Base-by-base conservation (phyloP, 75 land plant species). In the Selaginella moellendorffii region DNA sequence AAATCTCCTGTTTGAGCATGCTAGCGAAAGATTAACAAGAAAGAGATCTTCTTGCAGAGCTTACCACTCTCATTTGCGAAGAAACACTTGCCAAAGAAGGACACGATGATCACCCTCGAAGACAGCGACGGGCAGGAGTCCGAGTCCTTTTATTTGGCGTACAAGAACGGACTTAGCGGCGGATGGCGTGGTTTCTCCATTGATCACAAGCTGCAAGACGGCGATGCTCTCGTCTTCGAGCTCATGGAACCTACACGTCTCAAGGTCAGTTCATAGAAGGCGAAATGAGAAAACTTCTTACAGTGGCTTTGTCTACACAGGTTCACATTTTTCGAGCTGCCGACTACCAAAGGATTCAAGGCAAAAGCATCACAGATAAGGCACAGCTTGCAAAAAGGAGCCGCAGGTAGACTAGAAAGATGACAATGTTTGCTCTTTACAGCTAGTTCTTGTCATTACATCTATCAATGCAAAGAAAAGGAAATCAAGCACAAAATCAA, bases 151-250 rank as follows among this genome's bases (percentile, higher is more conserved):
- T 87, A 75, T 65, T 64, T 87, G 10, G 84, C 80, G 0, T 54
- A 65, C 62, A 82, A 81, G 61, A 71, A 68, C 21, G 91, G 91
- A 52, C 72, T 87, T 0, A 87, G 91, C 58, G 91, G 85, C 52
- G 91, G 88, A 29, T 87, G 91, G 91, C 82, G 78, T 71, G 83
- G 72, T 23, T 87, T 84, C 54, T 77, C 91, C 9, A 51, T 82
- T 27, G 79, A 77, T 30, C 88, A 84, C 26, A 68, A 80, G 1
- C 62, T 87, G 64, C 75, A 75, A 63, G 91, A 87, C 53, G 91
- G 91, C 5, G 91, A 87, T 78, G 78, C 77, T 30, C 58, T 80
- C 23, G 78, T 80, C 1, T 84, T 87, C 70, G 82, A 87, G 76
- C 73, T 87, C 25, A 63, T 65, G 42, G 62, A 81, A 22, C 85